Conservation (phyloP, 73 alveolate species). For the Chromera velia region DNA sequence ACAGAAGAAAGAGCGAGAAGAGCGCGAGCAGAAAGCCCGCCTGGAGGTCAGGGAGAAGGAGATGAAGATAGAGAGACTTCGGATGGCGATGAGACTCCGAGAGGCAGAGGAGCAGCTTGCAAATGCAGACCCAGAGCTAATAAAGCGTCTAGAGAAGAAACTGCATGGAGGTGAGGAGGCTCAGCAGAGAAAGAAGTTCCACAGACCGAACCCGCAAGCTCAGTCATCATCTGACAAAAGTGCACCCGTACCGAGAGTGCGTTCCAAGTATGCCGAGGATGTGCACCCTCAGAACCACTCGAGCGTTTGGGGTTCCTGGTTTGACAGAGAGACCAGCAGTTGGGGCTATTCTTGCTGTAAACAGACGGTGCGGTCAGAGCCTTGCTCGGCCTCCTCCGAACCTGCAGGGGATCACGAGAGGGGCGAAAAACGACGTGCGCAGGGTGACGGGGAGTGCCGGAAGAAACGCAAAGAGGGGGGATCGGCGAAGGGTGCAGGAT, state of each 20-base stretch:
- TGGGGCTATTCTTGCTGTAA: constrained; percentile 42
- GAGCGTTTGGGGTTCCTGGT: constrained; percentile 37
- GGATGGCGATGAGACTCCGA: neutral
- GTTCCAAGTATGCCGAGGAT: neutral
- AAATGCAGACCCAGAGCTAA: neutral
- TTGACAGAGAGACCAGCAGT: constrained; percentile 12
- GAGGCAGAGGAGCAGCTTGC: neutral
- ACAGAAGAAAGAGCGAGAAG: neutral
- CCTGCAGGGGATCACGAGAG: too few species aligned
- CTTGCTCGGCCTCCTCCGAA: too few species aligned
- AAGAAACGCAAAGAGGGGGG: neutral
- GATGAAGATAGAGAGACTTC: neutral
- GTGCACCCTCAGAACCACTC: constrained; percentile 17
- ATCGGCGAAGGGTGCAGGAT: neutral
- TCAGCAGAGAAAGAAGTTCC: neutral
- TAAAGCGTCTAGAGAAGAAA: too few species aligned
- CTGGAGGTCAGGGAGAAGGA: neutral
- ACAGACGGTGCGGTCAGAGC: neutral
- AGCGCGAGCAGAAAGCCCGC: neutral
- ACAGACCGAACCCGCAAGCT: neutral
- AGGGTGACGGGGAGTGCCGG: neutral
- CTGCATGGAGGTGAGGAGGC: neutral
- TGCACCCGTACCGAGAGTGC: neutral
- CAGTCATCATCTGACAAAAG: neutral
- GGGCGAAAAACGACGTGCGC: neutral